Evolutionary conservation across 495 filamentous ascomycete species (phyloP).

Genomic region (Aspergillus coremiiformis): DNA sequence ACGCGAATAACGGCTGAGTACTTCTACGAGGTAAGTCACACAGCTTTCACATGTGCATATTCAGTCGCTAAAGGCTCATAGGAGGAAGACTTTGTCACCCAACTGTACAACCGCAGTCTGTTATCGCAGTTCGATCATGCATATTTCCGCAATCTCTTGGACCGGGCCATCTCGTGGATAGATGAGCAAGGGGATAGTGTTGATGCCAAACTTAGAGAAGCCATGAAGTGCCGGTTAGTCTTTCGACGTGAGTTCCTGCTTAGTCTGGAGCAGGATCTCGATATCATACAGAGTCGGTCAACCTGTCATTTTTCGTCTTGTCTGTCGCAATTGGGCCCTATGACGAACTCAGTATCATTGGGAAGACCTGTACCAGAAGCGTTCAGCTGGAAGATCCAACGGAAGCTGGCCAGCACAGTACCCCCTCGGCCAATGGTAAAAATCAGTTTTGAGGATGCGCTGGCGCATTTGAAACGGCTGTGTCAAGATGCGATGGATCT

Average conservation of each 20-base stretch:
- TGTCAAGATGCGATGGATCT: slow-evolving; percentile 66
- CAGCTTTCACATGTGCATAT: background rate
- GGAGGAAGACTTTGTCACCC: slow-evolving; percentile 95
- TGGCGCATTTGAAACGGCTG: slow-evolving; percentile 58
- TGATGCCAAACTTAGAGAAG: slow-evolving; percentile 44
- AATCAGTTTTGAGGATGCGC: slow-evolving; percentile 62
- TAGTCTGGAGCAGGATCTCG: slow-evolving; percentile 41
- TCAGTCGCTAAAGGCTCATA: slow-evolving; percentile 24
- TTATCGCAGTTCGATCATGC: slow-evolving; percentile 53
- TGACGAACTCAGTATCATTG: slow-evolving; percentile 52
- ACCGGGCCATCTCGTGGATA: slow-evolving; percentile 51
- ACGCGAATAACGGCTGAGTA: slow-evolving; percentile 65
- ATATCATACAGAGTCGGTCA: slow-evolving; percentile 33
- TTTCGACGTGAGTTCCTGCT: slow-evolving; percentile 58
- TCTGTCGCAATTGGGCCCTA: slow-evolving; percentile 35
- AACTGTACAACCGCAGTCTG: slow-evolving; percentile 75
- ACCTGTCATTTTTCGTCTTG: slow-evolving; percentile 37
- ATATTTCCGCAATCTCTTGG: slow-evolving; percentile 52
- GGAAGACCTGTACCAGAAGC: slow-evolving; percentile 63
- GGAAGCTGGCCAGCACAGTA: slow-evolving; percentile 81
- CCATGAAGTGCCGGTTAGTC: slow-evolving; percentile 54
- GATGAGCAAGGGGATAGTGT: slow-evolving; percentile 39
- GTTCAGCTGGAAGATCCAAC: slow-evolving; percentile 86
- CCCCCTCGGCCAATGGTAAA: slow-evolving; percentile 86
- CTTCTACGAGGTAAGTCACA: slow-evolving; percentile 68